phyloP scores from a whole-genome alignment of 2,329 filamentous ascomycete genomes.

The Hypoxylon sp. region DNA sequence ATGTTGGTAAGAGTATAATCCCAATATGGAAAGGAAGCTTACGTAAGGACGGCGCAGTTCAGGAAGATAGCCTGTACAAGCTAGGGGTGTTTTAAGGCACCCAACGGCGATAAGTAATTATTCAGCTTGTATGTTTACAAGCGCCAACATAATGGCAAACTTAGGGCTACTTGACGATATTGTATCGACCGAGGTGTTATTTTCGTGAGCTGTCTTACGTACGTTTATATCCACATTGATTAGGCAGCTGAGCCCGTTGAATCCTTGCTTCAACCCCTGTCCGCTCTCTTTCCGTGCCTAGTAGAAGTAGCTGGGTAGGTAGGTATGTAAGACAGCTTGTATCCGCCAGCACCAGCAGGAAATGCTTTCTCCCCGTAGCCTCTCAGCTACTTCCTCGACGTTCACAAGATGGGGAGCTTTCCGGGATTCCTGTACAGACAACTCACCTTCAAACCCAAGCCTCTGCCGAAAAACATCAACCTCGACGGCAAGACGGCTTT shows the following conservation, averaged over 20 bases:
- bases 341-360: neutral
- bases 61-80: neutral
- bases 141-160: no score
- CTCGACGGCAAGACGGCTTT: slow-evolving; percentile 21
- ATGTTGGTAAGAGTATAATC: neutral
- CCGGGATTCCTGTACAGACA: slow-evolving; percentile 24
- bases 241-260: neutral
- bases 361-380: neutral
- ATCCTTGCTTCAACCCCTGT: neutral
- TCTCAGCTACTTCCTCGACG: neutral
- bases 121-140: neutral
- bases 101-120: neutral
- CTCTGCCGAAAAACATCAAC: slow-evolving; percentile 10
- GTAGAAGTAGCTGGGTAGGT: no score
- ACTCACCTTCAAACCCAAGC: slow-evolving; percentile 21
- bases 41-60: neutral
- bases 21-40: neutral
- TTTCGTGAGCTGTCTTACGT: neutral
- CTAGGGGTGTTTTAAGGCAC: neutral
- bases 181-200: neutral
- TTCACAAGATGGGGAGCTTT: slow-evolving; percentile 17
- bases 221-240: neutral
- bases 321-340: neutral
- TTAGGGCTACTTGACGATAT: no score
- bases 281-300: neutral